These are phyloP conservation scores for Didymella sp. DNA, from an alignment of 2,329 filamentous ascomycete species.

Conservation along the genomic window DNA sequence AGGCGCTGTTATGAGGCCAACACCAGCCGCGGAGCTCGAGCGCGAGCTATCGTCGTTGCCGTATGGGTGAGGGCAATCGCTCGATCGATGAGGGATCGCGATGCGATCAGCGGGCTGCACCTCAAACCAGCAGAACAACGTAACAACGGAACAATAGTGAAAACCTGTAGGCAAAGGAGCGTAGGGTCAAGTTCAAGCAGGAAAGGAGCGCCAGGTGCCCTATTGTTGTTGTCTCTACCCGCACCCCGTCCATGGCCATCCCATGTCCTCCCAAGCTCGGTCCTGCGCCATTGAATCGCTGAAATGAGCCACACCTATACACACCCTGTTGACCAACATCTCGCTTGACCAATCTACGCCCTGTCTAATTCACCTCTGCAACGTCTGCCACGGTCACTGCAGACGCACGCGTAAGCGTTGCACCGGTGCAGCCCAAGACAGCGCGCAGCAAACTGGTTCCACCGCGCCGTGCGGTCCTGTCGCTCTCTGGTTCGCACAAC, in stretches of 20 bases:
- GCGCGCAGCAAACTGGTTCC: conserved; percentile 4
- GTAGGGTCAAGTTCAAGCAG: conserved; percentile 9
- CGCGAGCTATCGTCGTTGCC: neutral
- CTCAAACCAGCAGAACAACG: neutral
- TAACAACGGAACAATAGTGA: neutral
- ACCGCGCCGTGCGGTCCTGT: conserved; percentile 6
- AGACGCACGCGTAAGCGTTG: conserved; percentile 26
- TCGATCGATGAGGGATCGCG: neutral
- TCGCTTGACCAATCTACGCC: conserved; percentile 3
- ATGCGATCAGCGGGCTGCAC: conserved; percentile 3
- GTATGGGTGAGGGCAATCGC: neutral
- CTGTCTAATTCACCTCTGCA: conserved; percentile 1
- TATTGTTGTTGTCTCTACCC: conserved; percentile 7
- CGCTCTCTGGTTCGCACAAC: neutral
- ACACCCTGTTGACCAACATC: neutral
- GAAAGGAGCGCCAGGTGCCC: conserved; percentile 11
- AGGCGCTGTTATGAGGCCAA: neutral
- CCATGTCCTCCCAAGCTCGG: conserved; percentile 8
- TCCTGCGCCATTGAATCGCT: conserved; percentile 2
- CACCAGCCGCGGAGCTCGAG: neutral
- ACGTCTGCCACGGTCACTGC: conserved; percentile 1
- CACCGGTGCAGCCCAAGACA: conserved; percentile 10
- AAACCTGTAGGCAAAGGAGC: neutral
- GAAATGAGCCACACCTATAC: conserved; percentile 6
- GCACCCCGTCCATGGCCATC: neutral